Conservation (phyloP, 345 rosid genomes). For the Kernera saxatilis region DNA sequence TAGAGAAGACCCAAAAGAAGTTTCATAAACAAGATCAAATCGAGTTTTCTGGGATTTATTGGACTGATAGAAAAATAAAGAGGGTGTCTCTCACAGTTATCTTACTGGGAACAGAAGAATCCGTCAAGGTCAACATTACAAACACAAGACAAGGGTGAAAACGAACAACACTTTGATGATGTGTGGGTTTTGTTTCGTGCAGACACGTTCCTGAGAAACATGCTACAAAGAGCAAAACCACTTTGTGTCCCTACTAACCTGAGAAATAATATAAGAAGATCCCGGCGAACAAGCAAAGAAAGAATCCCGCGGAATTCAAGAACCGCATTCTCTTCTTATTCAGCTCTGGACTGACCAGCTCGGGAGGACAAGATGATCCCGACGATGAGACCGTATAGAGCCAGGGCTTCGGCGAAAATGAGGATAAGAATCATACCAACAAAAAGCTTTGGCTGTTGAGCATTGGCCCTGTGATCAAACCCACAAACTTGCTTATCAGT, state of each 20-base stretch:
- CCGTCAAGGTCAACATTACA: conserved; percentile 7
- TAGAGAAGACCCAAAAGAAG: not conserved
- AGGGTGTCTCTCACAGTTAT: conserved; percentile 12
- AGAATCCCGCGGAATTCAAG: conserved; percentile 13
- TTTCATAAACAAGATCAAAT: not conserved
- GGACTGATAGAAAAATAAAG: not conserved
- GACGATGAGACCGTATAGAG: conserved; percentile 78
- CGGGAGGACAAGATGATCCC: conserved; percentile 95
- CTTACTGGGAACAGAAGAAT: conserved; percentile 8
- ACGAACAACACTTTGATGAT: conserved; percentile 1
- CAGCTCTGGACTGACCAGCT: conserved; percentile 93
- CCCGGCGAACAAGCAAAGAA: not conserved
- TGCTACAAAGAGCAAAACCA: conserved; percentile 11
- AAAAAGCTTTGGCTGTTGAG: conserved; percentile 91
- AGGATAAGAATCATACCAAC: conserved; percentile 97
- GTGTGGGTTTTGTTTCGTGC: conserved; percentile 10
- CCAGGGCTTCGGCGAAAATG: conserved; percentile 87
- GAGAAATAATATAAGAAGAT: conserved; percentile 15
- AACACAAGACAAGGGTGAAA: conserved; percentile 14
- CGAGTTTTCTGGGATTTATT: conserved; percentile 23
- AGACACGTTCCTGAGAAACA: conserved; percentile 8
- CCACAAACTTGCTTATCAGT: conserved; percentile 9
- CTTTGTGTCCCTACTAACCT: conserved; percentile 6
- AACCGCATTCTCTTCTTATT: conserved; percentile 33
- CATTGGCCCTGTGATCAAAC: conserved; percentile 62